Percentiles rank a stretch among this genome's conserved stretches.
phyloP scores from a whole-genome alignment of 2,329 filamentous ascomycete species.

The Ilyonectria destructans region DNA sequence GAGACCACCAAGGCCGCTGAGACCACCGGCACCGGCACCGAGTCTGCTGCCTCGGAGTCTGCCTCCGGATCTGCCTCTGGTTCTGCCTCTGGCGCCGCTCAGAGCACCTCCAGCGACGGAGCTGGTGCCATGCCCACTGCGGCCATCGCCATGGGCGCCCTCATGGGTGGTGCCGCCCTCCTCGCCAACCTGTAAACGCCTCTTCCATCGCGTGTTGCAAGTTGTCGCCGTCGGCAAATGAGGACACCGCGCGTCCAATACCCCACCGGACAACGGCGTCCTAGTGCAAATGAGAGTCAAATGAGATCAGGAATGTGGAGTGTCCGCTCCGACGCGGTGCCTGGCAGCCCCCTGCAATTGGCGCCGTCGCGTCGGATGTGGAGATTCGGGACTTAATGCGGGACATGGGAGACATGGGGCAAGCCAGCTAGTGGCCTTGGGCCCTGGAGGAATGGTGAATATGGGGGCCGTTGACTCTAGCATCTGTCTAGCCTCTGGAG shows the following conservation, averaged over 20 bases:
- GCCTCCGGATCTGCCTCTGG: not conserved
- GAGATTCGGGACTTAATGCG: conserved; percentile 1
- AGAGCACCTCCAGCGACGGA: not conserved
- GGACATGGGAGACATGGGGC: not conserved
- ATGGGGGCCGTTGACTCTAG: not conserved
- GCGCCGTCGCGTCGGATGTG: not conserved
- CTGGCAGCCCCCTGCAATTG: not conserved
- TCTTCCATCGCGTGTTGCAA: not conserved
- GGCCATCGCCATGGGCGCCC: not conserved
- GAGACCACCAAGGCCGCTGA: not conserved
- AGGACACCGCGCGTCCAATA: not conserved
- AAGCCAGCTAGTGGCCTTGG: too few species aligned
- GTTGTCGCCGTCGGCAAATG: not conserved
- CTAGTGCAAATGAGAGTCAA: not conserved
- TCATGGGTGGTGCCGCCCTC: not conserved
- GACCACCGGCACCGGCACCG: not conserved
- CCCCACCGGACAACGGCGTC: not conserved
- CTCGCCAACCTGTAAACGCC: not conserved
- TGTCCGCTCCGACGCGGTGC: not conserved
- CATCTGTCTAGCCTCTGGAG: not conserved
- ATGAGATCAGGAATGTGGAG: not conserved
- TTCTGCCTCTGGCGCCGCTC: not conserved
- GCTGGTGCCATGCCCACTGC: not conserved
- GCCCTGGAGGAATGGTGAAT: too few species aligned
- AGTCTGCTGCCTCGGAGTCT: not conserved